Percentiles rank a stretch among this genome's conserved stretches.
Evolutionary conservation across 1,139 yeast genomes (phyloP).

Genomic region (Sugiyamaella castrensis): DNA sequence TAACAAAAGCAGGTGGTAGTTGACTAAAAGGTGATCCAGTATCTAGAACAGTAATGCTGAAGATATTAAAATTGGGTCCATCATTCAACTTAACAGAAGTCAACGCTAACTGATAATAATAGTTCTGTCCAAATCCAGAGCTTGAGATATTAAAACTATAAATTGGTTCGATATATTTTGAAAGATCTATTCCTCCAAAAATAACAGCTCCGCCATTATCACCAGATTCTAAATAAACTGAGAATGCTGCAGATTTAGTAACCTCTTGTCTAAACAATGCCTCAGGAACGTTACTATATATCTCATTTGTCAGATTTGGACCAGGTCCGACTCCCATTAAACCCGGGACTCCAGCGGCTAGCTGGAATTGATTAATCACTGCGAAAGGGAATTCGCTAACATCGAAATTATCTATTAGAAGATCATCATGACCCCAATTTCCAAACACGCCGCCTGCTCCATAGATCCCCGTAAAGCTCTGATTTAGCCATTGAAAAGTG

Average conservation of each 20-base stretch:
- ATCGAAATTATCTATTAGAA: constrained; percentile 44
- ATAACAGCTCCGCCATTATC: constrained; percentile 41
- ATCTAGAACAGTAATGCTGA: constrained; percentile 49
- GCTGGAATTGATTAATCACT: constrained; percentile 28
- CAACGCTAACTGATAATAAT: constrained; percentile 29
- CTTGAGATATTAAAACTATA: constrained; percentile 28
- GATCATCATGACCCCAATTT: constrained; percentile 58
- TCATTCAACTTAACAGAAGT: constrained; percentile 24
- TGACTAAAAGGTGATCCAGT: constrained; percentile 42
- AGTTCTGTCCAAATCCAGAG: constrained; percentile 12
- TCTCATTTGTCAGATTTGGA: constrained; percentile 25
- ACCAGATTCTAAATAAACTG: constrained; percentile 40
- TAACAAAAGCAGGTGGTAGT: constrained; percentile 34
- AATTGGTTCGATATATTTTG: constrained; percentile 40
- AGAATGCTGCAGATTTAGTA: constrained; percentile 54
- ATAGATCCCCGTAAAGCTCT: constrained; percentile 47
- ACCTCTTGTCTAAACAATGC: constrained; percentile 53
- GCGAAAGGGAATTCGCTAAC: constrained; percentile 54
- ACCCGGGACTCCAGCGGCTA: constrained; percentile 38
- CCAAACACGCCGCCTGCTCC: constrained; percentile 69
- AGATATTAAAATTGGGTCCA: constrained; percentile 28
- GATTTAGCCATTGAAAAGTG: constrained; percentile 24
- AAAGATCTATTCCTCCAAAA: constrained; percentile 42
- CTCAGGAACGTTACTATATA: constrained; percentile 59
- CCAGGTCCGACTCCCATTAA: constrained; percentile 37